phyloP scores from a whole-genome alignment of 2,329 filamentous ascomycete genomes.

The Aspergillus sp. region DNA sequence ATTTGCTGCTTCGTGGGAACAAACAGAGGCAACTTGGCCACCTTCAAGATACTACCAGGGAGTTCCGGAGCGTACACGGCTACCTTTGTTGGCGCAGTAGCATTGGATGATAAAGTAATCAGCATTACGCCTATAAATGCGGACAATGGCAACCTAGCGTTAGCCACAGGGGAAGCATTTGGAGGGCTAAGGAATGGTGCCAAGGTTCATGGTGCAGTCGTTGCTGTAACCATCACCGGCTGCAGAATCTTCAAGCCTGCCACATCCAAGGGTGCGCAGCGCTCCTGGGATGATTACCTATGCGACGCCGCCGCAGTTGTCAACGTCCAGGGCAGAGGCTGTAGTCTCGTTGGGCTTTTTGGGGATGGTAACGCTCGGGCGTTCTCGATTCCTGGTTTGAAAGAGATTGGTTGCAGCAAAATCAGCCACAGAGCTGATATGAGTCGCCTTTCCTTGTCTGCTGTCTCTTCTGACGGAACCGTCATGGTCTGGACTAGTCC shows the following conservation, averaged over 20 bases:
- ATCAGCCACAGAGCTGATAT: constrained; percentile 72
- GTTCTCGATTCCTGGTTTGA: constrained; percentile 84
- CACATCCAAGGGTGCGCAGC: constrained; percentile 85
- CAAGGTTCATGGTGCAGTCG: constrained; percentile 77
- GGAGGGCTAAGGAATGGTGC: constrained; percentile 74
- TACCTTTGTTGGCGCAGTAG: constrained; percentile 69
- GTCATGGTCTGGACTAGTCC: constrained; percentile 88
- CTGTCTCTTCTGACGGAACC: constrained; percentile 77
- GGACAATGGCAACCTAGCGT: constrained; percentile 74
- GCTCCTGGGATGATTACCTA: constrained; percentile 80
- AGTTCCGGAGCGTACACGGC: constrained; percentile 71
- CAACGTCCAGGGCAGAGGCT: constrained; percentile 73
- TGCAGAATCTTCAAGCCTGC: constrained; percentile 88
- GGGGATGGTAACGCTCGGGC: constrained; percentile 79
- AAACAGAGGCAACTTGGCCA: constrained; percentile 78
- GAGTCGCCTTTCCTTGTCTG: constrained; percentile 69
- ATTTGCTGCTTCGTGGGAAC: constrained; percentile 93
- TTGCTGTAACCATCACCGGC: constrained; percentile 75
- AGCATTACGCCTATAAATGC: constrained; percentile 78
- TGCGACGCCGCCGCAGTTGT: constrained; percentile 82
- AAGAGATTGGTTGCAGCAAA: constrained; percentile 74
- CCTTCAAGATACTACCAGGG: constrained; percentile 86
- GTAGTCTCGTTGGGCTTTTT: constrained; percentile 81
- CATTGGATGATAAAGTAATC: constrained; percentile 72
- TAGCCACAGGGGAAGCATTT: constrained; percentile 75